A percentile compares a stretch with the other conserved stretches of the same genome.
These are phyloP conservation scores for Saturnispora sekii DNA, from an alignment of 805 yeast genomes.

Conservation along the genomic window DNA sequence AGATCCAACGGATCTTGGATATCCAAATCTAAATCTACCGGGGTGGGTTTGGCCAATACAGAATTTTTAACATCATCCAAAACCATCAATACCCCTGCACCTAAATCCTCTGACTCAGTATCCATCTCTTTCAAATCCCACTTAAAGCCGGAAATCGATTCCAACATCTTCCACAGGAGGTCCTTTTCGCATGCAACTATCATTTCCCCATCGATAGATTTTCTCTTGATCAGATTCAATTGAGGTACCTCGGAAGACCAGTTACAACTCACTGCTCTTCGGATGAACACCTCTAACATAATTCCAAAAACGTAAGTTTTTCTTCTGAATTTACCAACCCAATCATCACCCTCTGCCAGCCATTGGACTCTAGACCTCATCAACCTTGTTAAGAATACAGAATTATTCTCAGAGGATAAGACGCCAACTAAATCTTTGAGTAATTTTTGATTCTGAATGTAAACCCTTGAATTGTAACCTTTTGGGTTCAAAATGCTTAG, in stretches of 20 bases:
- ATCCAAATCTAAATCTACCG: slow-evolving; percentile 1
- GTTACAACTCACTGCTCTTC: not conserved
- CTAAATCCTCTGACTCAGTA: not conserved
- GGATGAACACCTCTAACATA: slow-evolving; percentile 11
- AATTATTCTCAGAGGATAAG: slow-evolving; percentile 5
- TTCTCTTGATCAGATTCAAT: not conserved
- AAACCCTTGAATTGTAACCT: slow-evolving; percentile 9
- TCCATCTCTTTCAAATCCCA: slow-evolving; percentile 6
- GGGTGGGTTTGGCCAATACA: too few relatives aligned
- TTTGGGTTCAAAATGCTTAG: slow-evolving; percentile 10
- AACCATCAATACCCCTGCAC: slow-evolving; percentile 7
- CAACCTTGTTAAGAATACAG: not conserved
- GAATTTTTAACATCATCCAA: not conserved
- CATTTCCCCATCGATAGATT: not conserved
- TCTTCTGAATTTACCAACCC: slow-evolving; percentile 10
- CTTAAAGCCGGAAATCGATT: slow-evolving; percentile 3
- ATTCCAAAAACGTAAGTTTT: slow-evolving; percentile 9
- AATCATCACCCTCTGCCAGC: slow-evolving; percentile 7
- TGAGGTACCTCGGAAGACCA: too few relatives aligned
- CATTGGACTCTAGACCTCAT: slow-evolving; percentile 3
- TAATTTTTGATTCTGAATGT: slow-evolving; percentile 7
- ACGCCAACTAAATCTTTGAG: slow-evolving; percentile 5
- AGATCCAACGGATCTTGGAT: not conserved
- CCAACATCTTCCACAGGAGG: not conserved
- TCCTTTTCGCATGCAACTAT: not conserved